Evolutionary conservation across 805 yeast species (phyloP).

Genomic region (Myxozyma lipomycoides): DNA sequence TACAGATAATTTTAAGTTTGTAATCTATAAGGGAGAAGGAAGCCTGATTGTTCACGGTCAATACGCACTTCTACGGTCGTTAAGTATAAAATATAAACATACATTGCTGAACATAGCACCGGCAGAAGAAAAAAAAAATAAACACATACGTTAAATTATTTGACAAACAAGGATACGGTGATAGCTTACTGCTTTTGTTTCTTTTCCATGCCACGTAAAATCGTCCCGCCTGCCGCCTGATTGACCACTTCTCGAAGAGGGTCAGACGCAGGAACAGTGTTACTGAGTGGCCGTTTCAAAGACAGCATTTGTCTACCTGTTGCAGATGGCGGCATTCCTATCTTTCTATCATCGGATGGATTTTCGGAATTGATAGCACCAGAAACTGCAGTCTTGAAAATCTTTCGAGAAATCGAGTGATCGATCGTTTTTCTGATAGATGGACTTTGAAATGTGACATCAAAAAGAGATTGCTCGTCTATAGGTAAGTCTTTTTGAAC

Average conservation of each 20-base stretch:
- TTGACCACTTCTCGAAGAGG: neutral
- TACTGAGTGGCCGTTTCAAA: neutral
- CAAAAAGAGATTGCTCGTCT: slow-evolving; percentile 28
- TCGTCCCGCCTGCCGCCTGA: neutral
- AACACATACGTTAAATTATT: too few species aligned
- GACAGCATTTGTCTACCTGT: neutral
- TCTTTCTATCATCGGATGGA: slow-evolving; percentile 4
- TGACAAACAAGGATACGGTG: too few species aligned
- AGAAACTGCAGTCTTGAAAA: slow-evolving; percentile 7
- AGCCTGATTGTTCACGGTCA: too few species aligned
- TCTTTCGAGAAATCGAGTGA: slow-evolving; percentile 32
- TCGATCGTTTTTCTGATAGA: slow-evolving; percentile 32
- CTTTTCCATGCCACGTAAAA: too few species aligned
- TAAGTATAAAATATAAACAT: too few species aligned
- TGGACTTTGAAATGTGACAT: slow-evolving; percentile 30
- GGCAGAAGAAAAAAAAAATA: too few species aligned
- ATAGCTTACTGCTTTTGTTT: too few species aligned
- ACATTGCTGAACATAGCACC: too few species aligned
- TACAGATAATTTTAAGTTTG: too few species aligned
- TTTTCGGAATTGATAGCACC: slow-evolving; percentile 5
- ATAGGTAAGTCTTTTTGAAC: slow-evolving; percentile 30
- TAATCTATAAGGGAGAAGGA: too few species aligned
- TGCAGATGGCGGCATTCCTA: slow-evolving; percentile 13
- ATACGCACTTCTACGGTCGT: too few species aligned
- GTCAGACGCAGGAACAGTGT: neutral